Base-by-base conservation (phyloP, 805 yeast genomes). In the Ogataea haglerorum region DNA sequence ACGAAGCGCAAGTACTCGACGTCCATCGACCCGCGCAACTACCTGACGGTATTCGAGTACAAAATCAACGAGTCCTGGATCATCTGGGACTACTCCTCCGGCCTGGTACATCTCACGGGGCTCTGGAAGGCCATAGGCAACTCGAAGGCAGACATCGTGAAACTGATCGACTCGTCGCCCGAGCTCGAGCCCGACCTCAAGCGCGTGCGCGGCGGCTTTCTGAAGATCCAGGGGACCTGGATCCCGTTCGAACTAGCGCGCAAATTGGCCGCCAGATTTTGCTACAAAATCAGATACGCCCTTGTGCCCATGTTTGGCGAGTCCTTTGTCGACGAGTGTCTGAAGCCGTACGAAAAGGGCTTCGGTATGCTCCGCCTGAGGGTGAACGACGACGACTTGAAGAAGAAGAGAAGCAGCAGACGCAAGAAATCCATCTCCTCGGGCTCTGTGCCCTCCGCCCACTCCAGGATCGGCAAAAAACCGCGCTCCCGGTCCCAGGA, bases 201-300 rank as follows among this genome's bases (percentile, higher is more conserved):
- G 52, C 74, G 96, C 36, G 87, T 89, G 12, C 69, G 96, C 40
- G 97, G 97, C 34, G 97, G 96, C 2, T 87, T 79, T 54, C 72
- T 89, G 49, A 88, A 88, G 67, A 87, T 90, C 49, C 97, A 89
- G 65, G 97, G 97, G 4, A 87, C 96, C 7, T 90, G 96, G 96
- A 64, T 88, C 28, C 91, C 95, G 2, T 82, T 64, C 54, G 75
- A 73, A 8, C 68, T 85, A 36, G 88, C 95, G 17, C 72, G 71
- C 45, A 64, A 75, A 23, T 66, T 89, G 38, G 91, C 95, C 3
- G 61, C 76, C 24, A 74, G 83, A 37, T 85, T 88, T 53, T 85
- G 95, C 64, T 88, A 75, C 61, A 78, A 80, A 42, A 83, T 89
- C 32, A 69, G 96, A 42, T 84, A 69, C 57, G 77, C 85, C 15